Conservation (phyloP, 495 filamentous ascomycete species). For the Aspergillus bridgeri region DNA sequence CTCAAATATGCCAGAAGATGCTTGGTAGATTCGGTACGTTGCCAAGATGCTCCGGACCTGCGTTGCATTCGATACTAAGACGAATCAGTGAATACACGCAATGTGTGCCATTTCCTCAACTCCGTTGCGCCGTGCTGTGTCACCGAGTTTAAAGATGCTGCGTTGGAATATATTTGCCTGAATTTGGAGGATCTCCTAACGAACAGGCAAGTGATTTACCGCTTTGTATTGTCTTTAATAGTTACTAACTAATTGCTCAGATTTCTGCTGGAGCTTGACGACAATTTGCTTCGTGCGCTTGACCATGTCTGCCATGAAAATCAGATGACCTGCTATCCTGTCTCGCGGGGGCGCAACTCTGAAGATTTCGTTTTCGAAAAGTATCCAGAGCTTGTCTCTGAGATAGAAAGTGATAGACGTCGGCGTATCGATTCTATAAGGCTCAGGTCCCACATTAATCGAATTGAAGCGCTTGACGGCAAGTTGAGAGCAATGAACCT, state of each 20-base stretch:
- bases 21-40: constrained; percentile 75
- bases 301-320: constrained; percentile 77
- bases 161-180: constrained; percentile 85
- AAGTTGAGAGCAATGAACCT: constrained; percentile 42
- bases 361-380: constrained; percentile 66
- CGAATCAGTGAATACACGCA: constrained; percentile 69
- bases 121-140: constrained; percentile 77
- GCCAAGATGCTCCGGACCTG: background rate
- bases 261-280: constrained; percentile 79
- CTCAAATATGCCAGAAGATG: constrained; percentile 82
- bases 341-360: constrained; percentile 69
- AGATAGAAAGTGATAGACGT: constrained; percentile 50
- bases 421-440: constrained; percentile 57
- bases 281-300: constrained; percentile 73
- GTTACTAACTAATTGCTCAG: constrained; percentile 31
- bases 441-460: constrained; percentile 55
- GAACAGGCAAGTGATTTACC: constrained; percentile 56
- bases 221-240: background rate
- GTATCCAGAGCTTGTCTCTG: constrained; percentile 61
- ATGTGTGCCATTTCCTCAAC: constrained; percentile 80
- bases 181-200: constrained; percentile 87
- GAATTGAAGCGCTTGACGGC: constrained; percentile 53
- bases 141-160: constrained; percentile 81
- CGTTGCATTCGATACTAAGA: constrained; percentile 19
- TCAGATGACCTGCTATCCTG: constrained; percentile 69